Evolutionary conservation across 352 stramenopile genomes (phyloP), one percentile per base, ranked within the genome.

Genomic region (Phytophthora foliorum): DNA sequence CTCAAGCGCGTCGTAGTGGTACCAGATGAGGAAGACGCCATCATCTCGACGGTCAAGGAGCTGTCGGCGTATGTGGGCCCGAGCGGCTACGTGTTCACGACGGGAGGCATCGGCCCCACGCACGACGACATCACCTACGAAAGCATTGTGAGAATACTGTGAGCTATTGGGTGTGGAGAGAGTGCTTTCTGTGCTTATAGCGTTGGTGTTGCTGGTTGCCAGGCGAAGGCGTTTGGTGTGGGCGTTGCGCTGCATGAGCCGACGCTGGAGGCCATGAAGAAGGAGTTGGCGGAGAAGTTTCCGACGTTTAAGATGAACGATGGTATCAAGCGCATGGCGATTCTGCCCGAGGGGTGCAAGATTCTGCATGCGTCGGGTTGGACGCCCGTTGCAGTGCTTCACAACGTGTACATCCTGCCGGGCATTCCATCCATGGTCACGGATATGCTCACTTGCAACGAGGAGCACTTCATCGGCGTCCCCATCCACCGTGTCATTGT

Each of bases 91-190:
- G 87, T 96, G n/a, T 82, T 96, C 76, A 94, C 88, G n/a, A 94
- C 88, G 14, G 88, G 86, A 59, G 88, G 88, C n/a, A 94, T 96
- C 36, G 89, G 89, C 6, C 89, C 87, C 9, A 96, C 89, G 8
- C 89, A 96, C 53, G 89, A 96, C 70, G 89, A 96, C 67, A 94
- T 96, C 73, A 96, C 89, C 11, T 96, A 96, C 65, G 83, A 94
- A 60, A 87, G 83, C 59, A 82, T 94, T 63, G 86, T 92, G 54
- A 48, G 41, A 2, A 44, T 21, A 44, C 1, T 17, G n/a, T 24
- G 38, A 5, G n/a, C 13, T 42, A 42, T 42, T 42, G 36, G 36
- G 19, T 39, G 32, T 2, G 9, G 32, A 11, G 7, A 6, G 13
- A 13, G 34, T 39, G 34, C 3, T 2, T 39, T n/a, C 7, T n/a